Percentiles rank a stretch among this genome's conserved stretches.
Evolutionary conservation across 805 yeast genomes (phyloP).

Genomic region (Trichomonascus vanleenenianus): DNA sequence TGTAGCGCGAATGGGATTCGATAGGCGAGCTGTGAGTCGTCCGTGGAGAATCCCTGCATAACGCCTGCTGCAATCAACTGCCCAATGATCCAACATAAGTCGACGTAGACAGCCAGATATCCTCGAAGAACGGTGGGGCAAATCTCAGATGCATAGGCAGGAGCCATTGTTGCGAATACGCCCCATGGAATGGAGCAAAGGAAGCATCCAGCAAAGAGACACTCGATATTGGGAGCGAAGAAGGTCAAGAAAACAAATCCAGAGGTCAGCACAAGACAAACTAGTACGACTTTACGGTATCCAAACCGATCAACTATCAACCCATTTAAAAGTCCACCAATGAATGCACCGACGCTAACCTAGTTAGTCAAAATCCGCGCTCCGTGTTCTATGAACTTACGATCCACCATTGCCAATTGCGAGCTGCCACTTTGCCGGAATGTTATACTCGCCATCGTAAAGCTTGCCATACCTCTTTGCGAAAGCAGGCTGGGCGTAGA

Average conservation of each 20-base stretch:
- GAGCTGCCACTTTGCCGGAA: constrained; percentile 38
- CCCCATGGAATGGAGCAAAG: constrained; percentile 43
- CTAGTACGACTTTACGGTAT: constrained; percentile 28
- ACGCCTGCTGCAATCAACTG: constrained; percentile 50
- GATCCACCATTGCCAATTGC: constrained; percentile 18
- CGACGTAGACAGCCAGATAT: constrained; percentile 41
- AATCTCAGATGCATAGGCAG: constrained; percentile 47
- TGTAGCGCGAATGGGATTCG: constrained; percentile 50
- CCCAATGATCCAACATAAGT: constrained; percentile 49
- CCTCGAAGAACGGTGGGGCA: constrained; percentile 43
- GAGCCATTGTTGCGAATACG: constrained; percentile 40
- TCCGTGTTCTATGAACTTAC: too few species aligned
- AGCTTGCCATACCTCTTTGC: constrained; percentile 33
- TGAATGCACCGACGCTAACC: constrained; percentile 34
- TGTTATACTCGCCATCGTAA: constrained; percentile 21
- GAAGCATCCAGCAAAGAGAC: constrained; percentile 35
- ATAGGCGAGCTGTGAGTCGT: constrained; percentile 33
- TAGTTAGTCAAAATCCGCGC: constrained; percentile 23
- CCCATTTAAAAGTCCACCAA: constrained; percentile 34
- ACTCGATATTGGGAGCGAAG: constrained; percentile 38
- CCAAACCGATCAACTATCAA: constrained; percentile 39
- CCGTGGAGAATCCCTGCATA: constrained; percentile 28
- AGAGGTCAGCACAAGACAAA: constrained; percentile 31
- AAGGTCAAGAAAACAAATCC: constrained; percentile 39
- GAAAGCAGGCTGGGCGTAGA: constrained; percentile 40